phyloP scores from a whole-genome alignment of 2,329 filamentous ascomycete genomes.

The Rhinocladiella similis region DNA sequence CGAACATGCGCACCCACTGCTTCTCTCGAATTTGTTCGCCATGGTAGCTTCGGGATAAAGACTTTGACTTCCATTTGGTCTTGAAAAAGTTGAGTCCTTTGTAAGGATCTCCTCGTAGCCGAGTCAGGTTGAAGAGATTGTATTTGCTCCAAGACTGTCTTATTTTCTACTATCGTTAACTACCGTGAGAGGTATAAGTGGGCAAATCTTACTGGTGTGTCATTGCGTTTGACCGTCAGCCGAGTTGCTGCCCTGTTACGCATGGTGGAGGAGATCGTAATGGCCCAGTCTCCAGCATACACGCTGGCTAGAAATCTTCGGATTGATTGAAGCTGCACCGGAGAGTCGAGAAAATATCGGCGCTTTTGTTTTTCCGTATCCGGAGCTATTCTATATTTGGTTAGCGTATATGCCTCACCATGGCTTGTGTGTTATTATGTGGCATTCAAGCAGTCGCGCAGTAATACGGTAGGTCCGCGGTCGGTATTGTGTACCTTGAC shows the following conservation, averaged over 20 bases:
- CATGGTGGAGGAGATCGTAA: conserved; percentile 32
- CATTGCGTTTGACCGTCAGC: conserved; percentile 32
- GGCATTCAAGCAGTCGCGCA: too few relatives aligned
- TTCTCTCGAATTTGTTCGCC: conserved; percentile 91
- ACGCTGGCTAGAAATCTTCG: conserved; percentile 1
- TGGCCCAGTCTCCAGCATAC: conserved; percentile 1
- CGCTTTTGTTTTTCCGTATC: not conserved
- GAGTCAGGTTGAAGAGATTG: conserved; percentile 85
- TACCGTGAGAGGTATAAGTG: not conserved
- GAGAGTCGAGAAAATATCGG: not conserved
- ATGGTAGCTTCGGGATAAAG: conserved; percentile 81
- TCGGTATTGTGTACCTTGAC: too few relatives aligned
- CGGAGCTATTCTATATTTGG: not conserved
- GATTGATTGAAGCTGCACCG: not conserved
- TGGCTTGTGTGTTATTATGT: not conserved
- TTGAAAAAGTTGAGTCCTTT: conserved; percentile 77
- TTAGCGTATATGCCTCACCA: not conserved
- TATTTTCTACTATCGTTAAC: conserved; percentile 66
- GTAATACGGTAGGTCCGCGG: too few relatives aligned
- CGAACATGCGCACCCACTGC: conserved; percentile 94
- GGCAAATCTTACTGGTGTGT: not conserved
- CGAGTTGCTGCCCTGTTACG: conserved; percentile 46
- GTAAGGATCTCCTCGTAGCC: conserved; percentile 47
- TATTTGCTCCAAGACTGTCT: conserved; percentile 97
- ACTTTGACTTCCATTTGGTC: conserved; percentile 95